A percentile compares a stretch with the other conserved stretches of the same genome.
Conservation (phyloP, 192 early-diverging fungal genomes). For the Coemansia sp. region DNA sequence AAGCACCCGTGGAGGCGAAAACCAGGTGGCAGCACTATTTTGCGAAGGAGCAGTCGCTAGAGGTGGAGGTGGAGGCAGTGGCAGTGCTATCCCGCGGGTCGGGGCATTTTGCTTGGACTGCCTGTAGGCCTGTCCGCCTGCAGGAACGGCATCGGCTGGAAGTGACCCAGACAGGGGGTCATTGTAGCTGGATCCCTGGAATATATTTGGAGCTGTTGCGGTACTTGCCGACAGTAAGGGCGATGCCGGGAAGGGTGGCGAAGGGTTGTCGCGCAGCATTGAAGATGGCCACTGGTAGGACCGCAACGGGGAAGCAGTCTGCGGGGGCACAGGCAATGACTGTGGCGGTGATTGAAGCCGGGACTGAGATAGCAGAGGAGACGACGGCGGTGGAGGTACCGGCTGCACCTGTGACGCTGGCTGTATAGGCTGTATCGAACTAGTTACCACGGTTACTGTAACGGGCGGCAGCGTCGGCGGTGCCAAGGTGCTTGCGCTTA, state of each 20-base stretch:
- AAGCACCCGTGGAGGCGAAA: conserved; percentile 1
- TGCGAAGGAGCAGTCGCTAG: conserved; percentile 2
- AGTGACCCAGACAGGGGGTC: neutral
- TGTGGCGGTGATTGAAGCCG: too few species aligned
- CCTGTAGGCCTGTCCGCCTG: neutral
- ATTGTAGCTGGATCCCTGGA: neutral
- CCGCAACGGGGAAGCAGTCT: too few species aligned
- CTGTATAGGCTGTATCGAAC: neutral
- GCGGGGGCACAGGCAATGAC: too few species aligned
- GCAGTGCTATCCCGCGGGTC: neutral
- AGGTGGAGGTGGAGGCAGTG: neutral
- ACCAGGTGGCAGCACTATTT: conserved; percentile 23
- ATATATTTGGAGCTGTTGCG: neutral
- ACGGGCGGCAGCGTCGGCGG: too few species aligned
- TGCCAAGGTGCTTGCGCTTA: neutral
- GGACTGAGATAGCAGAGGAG: neutral
- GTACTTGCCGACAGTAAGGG: neutral
- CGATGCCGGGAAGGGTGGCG: neutral
- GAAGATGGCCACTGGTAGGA: neutral
- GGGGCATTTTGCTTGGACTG: neutral
- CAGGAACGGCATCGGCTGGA: neutral
- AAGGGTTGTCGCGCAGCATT: neutral
- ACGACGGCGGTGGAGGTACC: neutral
- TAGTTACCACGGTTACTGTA: too few species aligned
- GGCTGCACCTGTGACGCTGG: neutral